Evolutionary conservation across 2,329 filamentous ascomycete genomes (phyloP).

Genomic region (Neopestalotiopsis rosae): DNA sequence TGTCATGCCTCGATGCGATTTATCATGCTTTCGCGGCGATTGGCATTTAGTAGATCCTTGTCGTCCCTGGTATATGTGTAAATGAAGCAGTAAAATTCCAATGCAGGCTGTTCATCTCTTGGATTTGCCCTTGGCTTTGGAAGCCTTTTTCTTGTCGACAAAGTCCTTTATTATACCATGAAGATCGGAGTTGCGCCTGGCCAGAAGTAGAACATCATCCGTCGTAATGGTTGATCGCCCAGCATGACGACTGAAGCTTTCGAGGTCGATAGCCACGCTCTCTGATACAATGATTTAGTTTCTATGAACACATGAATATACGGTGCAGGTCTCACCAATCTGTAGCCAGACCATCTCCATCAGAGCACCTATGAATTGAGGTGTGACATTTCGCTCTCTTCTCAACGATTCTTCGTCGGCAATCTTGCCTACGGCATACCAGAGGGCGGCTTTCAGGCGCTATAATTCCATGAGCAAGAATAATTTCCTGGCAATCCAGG

Average conservation of each 20-base stretch:
- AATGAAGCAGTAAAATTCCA: neutral
- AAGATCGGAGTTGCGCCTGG: conserved; percentile 85
- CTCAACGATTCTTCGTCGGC: conserved; percentile 83
- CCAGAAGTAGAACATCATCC: conserved; percentile 86
- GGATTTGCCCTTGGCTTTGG: conserved; percentile 42
- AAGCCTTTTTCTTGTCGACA: conserved; percentile 64
- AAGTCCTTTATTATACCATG: conserved; percentile 75
- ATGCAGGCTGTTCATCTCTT: conserved; percentile 30
- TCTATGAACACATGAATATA: neutral
- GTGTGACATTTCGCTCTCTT: conserved; percentile 82
- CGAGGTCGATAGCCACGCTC: conserved; percentile 61
- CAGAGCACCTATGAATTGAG: conserved; percentile 83
- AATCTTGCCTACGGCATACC: conserved; percentile 84
- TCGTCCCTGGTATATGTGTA: neutral
- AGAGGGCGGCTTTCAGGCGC: conserved; percentile 84
- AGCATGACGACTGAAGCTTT: conserved; percentile 73
- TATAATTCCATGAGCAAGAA: conserved; percentile 40
- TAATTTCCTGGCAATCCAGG: neutral
- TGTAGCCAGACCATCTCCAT: conserved; percentile 79
- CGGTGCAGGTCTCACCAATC: conserved; percentile 62
- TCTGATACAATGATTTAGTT: conserved; percentile 43
- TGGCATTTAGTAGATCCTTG: neutral
- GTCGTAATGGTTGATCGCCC: conserved; percentile 80
- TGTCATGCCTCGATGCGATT: no score
- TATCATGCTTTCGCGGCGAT: no score